Evolutionary conservation across 768 basidiomycete genomes (phyloP), one percentile per base, ranked within the genome.

Genomic region (Phallus indusiatus): DNA sequence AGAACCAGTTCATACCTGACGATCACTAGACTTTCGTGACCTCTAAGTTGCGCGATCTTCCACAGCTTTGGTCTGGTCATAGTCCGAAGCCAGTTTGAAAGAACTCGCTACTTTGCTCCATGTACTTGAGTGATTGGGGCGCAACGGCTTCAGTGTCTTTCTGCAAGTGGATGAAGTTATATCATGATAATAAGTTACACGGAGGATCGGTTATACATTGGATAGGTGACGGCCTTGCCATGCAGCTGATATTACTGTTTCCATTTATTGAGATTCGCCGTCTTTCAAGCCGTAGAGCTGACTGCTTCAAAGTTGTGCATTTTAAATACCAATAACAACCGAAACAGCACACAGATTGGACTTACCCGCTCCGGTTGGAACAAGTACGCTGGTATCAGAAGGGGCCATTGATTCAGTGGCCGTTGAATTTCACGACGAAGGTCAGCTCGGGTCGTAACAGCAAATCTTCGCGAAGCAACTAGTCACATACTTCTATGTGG

Each of bases 121-220:
- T 88, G 35, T 95, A 93, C 60, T 85, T 85, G 14, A 95, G 83
- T 0, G 90, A 93, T 65, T 99, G 96, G 2, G 90, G 90, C 0
- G 96, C 96, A 35, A 99, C 91, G 1, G 93, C 91, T 73, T 99
- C 96, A 34, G 98, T 96, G 68, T 98, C 96, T 54, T 96, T 96
- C 56, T 58, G 22, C 63, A 62, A 16, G 36, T 37, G n/a, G n/a
- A n/a, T n/a, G n/a, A 16, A 37, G 36, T 37, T 37, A 8, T 8
- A 37, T 8, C 8, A 8, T 8, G 16, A 37, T 8, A 8, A n/a
- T n/a, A n/a, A n/a, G n/a, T n/a, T 8, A 37, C 9, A 37, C 36
- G 16, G 98, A 85, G 12, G 90, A 88, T 5, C 85, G 77, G 61
- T 96, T 96, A 76, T 98, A 99, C 1, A 82, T 82, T 11, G 85